Conservation (phyloP, 768 basidiomycete genomes). For the Tulasnella calospora region DNA sequence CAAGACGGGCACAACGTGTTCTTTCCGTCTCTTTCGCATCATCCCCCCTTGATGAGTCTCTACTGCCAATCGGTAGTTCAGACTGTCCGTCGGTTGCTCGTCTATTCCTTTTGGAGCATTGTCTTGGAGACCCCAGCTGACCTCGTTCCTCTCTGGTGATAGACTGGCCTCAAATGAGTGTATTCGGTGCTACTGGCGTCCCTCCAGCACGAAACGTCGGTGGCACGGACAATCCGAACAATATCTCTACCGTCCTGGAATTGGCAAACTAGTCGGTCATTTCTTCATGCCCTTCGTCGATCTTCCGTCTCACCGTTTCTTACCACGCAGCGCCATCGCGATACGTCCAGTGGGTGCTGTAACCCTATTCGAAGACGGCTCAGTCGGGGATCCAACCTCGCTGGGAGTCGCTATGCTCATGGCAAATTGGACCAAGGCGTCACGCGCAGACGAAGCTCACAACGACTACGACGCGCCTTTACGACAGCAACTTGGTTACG, state of each 20-base stretch:
- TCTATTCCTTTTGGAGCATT: too few relatives aligned
- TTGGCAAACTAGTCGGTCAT: constrained; percentile 20
- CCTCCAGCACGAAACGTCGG: constrained; percentile 28
- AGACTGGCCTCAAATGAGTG: constrained; percentile 25
- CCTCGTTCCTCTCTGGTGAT: neutral
- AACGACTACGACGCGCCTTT: constrained; percentile 49
- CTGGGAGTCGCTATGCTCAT: constrained; percentile 67
- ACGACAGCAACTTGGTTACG: constrained; percentile 52
- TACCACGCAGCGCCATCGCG: constrained; percentile 10
- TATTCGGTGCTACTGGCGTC: constrained; percentile 16
- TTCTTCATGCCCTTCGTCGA: neutral
- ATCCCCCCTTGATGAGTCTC: too few relatives aligned
- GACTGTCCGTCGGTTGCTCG: neutral
- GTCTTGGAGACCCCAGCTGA: neutral
- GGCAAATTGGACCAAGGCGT: constrained; percentile 48
- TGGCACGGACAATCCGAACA: constrained; percentile 7
- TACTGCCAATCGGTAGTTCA: too few relatives aligned
- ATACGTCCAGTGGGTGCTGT: constrained; percentile 6
- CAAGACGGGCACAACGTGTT: too few relatives aligned
- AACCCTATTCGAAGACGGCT: constrained; percentile 45
- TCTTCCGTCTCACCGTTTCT: neutral
- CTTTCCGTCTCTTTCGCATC: too few relatives aligned
- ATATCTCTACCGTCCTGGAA: constrained; percentile 18
- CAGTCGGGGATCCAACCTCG: constrained; percentile 73
- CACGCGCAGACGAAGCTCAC: constrained; percentile 50